Base-by-base conservation (phyloP, 2,329 filamentous ascomycete species). In the Stagonosporopsis vannaccii region DNA sequence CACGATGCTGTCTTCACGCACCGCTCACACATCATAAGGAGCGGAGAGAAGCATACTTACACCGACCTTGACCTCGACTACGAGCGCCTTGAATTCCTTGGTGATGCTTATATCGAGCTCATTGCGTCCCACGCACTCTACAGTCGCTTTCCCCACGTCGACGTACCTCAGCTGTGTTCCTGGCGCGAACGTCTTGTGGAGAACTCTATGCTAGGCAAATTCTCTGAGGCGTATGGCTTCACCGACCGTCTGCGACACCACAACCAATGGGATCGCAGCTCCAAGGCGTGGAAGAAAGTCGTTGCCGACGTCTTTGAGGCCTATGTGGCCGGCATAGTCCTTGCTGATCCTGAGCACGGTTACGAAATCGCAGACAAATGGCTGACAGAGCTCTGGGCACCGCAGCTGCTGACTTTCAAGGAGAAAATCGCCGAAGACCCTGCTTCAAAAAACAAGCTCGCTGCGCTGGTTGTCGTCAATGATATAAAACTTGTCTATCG, bases 231-330 rank as follows among this genome's bases (percentile, higher is more conserved):
- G 2, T 98, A 97, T 71, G 85, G 84, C 0, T 84, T 97, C 62
- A 84, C 90, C 44, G 80, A 84, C 64, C 84, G 82, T 28, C 84
- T 90, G 7, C 81, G 80, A 25, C 78, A 88, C 83, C 70, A 67
- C 5, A 69, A 70, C 13, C 51, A 74, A 42, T 66, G 61, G 60
- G 66, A 76, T 48, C 56, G 60, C 11, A 66, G 68, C 39, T 66
- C 57, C 20, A 74, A 66, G 66, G 70, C 28, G 49, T 77, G 48
- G 69, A 83, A 80, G 13, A 97, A 97, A 75, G 86, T 92, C 9
- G 82, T 90, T 52, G 93, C 89, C 8, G 94, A 98, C 71, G 83
- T 97, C 17, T 96, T 97, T 67, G 94, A 98, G 74, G 90, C 94
- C 0, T 97, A 96, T 66, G 85, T 96, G 15, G 93, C 90, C 8